Conservation (phyloP, 257 asterid genomes). For the Vinca minor region DNA sequence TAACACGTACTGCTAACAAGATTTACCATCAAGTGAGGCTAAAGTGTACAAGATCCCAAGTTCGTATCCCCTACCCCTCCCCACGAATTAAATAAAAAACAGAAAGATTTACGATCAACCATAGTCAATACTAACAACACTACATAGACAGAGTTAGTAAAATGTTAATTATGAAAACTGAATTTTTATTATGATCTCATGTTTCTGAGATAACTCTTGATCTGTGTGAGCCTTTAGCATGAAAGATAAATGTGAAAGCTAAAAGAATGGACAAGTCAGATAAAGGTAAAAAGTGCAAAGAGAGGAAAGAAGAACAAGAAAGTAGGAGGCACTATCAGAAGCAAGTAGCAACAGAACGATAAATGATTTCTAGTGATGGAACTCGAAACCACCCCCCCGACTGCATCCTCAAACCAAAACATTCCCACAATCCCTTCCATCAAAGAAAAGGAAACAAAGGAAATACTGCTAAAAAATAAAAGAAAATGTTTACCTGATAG, state of each 20-base stretch:
- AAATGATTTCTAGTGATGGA: too few species aligned
- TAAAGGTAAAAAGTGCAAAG: slow-evolving; percentile 1
- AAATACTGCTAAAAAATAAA: background rate
- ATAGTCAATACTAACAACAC: background rate
- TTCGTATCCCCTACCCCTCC: too few species aligned
- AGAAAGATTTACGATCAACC: background rate
- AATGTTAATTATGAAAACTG: background rate
- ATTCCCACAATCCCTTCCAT: too few species aligned
- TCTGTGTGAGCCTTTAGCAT: background rate
- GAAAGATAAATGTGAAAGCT: slow-evolving; percentile 1
- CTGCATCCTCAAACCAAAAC: background rate
- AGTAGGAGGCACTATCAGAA: background rate
- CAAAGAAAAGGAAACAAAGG: background rate
- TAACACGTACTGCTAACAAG: background rate
- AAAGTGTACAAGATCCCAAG: too few species aligned
- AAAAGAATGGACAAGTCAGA: background rate
- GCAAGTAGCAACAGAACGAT: slow-evolving; percentile 5
- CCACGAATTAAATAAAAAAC: too few species aligned
- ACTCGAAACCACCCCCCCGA: background rate
- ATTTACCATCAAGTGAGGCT: too few species aligned
- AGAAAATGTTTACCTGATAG: slow-evolving; percentile 1
- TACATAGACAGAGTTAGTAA: background rate
- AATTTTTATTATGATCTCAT: background rate
- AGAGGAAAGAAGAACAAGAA: slow-evolving; percentile 2
- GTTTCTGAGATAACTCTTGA: background rate